Conservation (phyloP, 2,329 filamentous ascomycete species). For the Curvularia sp. region DNA sequence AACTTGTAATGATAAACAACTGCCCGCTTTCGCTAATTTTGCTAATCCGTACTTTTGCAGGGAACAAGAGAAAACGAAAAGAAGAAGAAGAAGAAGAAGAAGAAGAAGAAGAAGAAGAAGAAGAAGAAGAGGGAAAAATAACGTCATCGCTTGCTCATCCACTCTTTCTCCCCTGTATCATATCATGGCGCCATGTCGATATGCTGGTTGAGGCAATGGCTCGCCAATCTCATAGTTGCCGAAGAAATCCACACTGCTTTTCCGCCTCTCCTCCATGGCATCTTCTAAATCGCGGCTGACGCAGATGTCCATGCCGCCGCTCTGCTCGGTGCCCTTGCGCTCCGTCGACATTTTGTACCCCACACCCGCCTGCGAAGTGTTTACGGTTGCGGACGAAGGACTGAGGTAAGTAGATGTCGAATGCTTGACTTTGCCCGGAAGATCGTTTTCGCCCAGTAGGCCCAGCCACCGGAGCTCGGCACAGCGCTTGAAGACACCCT, state of each 20-base stretch:
- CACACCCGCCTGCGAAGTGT: slow-evolving; percentile 35
- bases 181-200: slow-evolving; percentile 43
- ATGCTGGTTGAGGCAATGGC: slow-evolving; percentile 44
- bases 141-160: neutral
- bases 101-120: neutral
- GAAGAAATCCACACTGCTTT: slow-evolving; percentile 47
- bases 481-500: slow-evolving; percentile 45
- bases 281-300: slow-evolving; percentile 43
- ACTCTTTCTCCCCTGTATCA: slow-evolving; percentile 14
- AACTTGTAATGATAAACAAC: neutral
- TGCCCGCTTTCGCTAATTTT: neutral
- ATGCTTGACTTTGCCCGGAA: slow-evolving; percentile 12
- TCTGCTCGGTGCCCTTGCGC: slow-evolving; percentile 44
- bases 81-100: neutral
- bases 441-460: slow-evolving; percentile 36
- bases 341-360: slow-evolving; percentile 47
- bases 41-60: neutral
- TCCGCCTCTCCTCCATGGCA: slow-evolving; percentile 39
- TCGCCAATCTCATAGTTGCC: slow-evolving; percentile 47
- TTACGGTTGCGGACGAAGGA: slow-evolving; percentile 19
- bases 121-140: neutral
- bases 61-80: neutral
- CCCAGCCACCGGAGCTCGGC: slow-evolving; percentile 44
- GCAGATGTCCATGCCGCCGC: slow-evolving; percentile 49
- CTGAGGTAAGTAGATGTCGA: slow-evolving; percentile 19